A percentile compares a stretch with the other conserved stretches of the same genome.
Evolutionary conservation across 352 stramenopile genomes (phyloP).

Genomic region (Phytophthora cajani): DNA sequence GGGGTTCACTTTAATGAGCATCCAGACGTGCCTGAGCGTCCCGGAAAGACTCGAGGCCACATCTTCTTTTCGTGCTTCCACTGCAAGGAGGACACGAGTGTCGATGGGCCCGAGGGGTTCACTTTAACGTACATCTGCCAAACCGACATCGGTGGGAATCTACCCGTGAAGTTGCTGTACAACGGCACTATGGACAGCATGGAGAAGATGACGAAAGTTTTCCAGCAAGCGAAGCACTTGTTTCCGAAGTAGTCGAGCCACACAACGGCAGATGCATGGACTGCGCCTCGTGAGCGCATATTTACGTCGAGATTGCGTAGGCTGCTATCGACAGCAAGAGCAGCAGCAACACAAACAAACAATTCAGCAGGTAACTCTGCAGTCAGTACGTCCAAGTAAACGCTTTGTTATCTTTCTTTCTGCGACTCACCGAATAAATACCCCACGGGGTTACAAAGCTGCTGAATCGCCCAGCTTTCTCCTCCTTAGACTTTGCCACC

Average conservation of each 20-base stretch:
- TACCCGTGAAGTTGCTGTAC: conserved; percentile 59
- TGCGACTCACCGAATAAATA: conserved; percentile 34
- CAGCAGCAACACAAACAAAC: conserved; percentile 1
- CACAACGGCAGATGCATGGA: conserved; percentile 1
- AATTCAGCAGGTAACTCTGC: neutral
- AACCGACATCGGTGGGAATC: conserved; percentile 55
- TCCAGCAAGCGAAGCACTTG: conserved; percentile 46
- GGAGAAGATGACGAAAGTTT: conserved; percentile 64
- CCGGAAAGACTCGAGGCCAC: conserved; percentile 41
- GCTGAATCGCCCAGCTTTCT: conserved; percentile 1
- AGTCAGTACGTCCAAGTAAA: conserved; percentile 9
- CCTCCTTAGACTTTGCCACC: neutral
- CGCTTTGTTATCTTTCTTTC: conserved; percentile 2
- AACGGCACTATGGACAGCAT: conserved; percentile 70
- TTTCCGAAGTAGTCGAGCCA: conserved; percentile 29
- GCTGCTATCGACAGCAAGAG: neutral
- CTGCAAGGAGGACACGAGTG: conserved; percentile 37
- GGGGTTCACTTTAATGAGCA: conserved; percentile 52
- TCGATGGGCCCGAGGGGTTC: conserved; percentile 40
- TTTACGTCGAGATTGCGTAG: conserved; percentile 14
- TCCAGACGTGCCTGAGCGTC: conserved; percentile 40
- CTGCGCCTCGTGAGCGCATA: neutral
- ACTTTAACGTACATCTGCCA: conserved; percentile 61
- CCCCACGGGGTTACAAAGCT: conserved; percentile 12
- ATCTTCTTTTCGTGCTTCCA: conserved; percentile 57